Evolutionary conservation across 2,329 filamentous ascomycete genomes (phyloP), one percentile per base, ranked within the genome.

Genomic region (Fusarium domesticum): DNA sequence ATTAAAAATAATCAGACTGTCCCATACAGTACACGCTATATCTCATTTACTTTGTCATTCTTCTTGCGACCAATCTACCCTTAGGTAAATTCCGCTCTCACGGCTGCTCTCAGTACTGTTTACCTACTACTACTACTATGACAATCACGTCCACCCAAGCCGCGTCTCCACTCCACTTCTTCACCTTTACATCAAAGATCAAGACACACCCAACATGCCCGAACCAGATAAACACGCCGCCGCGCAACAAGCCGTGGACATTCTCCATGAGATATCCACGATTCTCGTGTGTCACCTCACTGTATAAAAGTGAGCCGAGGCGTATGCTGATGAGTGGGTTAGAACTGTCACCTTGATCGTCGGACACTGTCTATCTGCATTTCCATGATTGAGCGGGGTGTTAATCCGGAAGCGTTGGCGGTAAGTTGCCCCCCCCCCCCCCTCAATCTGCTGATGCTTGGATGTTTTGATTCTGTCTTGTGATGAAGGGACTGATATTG

Each of bases 331-430:
- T 50, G 33, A 52, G 23, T 10, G 8, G 30, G 23, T 37, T 51
- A 97, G 92, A 96, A 97, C 70, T 96, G 92, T 50, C 82, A 95
- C 53, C 83, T 98, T 35, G 91, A 96, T 67, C 84, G 92, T 23
- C 85, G 90, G 42, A 90, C 91, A 16, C 76, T 98, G 15, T 96
- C 91, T 3, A 88, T 96, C 51, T 98, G 93, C 69, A 92, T 97
- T 48, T 96, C 90, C 42, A 80, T 98, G 67, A 95, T 98, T 58
- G 93, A 98, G 70, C 96, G 96, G 63, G 93, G 93, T 12, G 89
- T 97, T 20, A 96, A 96, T 63, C 93, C 93, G 0, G 92, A 97
- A 66, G 93, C 92, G 1, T 74, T 98, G 23, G 91, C 92, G 18
- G 93, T 97, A 77, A 63, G 89, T 55, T 11, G 6, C 6, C 23